phyloP scores from a whole-genome alignment of 495 filamentous ascomycete species.

The Penicillium manginii region DNA sequence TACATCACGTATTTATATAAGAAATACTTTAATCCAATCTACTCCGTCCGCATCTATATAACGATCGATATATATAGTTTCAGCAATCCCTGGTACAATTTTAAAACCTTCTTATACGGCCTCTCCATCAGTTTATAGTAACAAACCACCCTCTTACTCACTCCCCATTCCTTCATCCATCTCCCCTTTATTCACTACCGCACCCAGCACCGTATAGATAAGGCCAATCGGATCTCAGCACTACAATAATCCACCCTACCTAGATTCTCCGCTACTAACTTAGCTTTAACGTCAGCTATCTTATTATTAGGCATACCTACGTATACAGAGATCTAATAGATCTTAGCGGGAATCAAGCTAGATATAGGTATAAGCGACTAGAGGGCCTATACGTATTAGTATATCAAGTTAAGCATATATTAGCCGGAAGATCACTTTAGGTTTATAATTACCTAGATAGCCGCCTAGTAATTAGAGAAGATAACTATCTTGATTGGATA shows the following conservation, averaged over 20 bases:
- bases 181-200: not conserved
- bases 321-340: conserved; percentile 31
- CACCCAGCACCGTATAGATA: not conserved
- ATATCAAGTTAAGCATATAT: conserved; percentile 7
- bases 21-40: too few relatives aligned
- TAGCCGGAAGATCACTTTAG: conserved; percentile 13
- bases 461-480: conserved; percentile 22
- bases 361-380: not conserved
- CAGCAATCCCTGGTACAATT: not conserved
- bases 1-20: too few relatives aligned
- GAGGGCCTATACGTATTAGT: conserved; percentile 7
- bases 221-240: not conserved
- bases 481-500: conserved; percentile 1
- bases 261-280: not conserved
- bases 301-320: conserved; percentile 31
- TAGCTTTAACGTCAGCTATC: conserved; percentile 20
- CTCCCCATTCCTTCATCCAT: not conserved
- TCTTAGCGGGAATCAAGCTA: not conserved
- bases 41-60: too few relatives aligned
- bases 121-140: not conserved
- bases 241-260: not conserved
- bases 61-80: too few relatives aligned
- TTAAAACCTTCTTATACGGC: not conserved
- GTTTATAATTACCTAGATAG: conserved; percentile 13
- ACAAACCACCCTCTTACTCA: not conserved